Conservation (phyloP, 345 rosid species). For the Iberis pinnata region DNA sequence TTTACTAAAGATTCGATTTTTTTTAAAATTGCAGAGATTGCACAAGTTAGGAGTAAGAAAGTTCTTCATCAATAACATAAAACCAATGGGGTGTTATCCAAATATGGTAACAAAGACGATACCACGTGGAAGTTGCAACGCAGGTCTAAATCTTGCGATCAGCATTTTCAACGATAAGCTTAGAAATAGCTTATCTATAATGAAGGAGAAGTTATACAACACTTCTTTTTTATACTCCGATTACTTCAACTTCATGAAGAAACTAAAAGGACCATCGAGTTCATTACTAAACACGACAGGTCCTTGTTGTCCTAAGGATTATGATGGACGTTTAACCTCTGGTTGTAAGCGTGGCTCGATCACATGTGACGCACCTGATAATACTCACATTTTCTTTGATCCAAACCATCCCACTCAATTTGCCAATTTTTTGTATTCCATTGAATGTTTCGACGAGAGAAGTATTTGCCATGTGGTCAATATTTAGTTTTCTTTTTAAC, state of each 20-base stretch:
- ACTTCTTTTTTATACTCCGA: constrained; percentile 25
- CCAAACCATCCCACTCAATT: background rate
- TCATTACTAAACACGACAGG: background rate
- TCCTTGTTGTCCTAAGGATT: constrained; percentile 26
- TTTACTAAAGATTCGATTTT: too few relatives aligned
- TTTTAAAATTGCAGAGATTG: constrained; percentile 17
- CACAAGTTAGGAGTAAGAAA: constrained; percentile 26
- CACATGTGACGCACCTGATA: background rate
- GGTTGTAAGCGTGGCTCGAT: background rate
- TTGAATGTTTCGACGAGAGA: background rate
- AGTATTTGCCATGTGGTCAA: background rate
- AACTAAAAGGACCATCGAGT: constrained; percentile 17
- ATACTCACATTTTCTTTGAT: background rate
- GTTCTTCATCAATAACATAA: constrained; percentile 26
- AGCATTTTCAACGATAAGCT: constrained; percentile 17
- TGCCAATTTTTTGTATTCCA: background rate
- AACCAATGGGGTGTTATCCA: constrained; percentile 32
- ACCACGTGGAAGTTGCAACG: constrained; percentile 23
- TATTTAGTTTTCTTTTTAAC: too few relatives aligned
- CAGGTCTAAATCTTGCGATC: background rate
- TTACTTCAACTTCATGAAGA: constrained; percentile 23
- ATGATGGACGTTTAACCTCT: constrained; percentile 10
- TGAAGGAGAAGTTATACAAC: background rate
- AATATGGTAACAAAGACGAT: background rate
- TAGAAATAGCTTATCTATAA: background rate